phyloP scores from a whole-genome alignment of 1,139 yeast genomes.

The Protomyces macrosporus region DNA sequence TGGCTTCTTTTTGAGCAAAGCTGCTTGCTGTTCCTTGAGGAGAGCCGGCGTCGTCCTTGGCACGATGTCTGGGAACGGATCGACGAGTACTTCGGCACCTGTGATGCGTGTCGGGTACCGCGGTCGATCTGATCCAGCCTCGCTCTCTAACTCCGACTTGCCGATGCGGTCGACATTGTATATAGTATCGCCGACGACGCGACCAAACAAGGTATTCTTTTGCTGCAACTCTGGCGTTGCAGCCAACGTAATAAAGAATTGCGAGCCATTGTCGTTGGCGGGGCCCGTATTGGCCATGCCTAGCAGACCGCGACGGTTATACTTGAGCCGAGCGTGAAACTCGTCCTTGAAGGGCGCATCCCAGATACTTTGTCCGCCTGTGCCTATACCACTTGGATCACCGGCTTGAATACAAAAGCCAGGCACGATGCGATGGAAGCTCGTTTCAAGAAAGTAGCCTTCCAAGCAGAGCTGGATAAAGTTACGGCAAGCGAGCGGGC shows the following conservation, averaged over 20 bases:
- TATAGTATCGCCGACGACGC: conserved; percentile 55
- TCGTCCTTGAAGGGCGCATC: conserved; percentile 45
- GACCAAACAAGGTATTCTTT: conserved; percentile 56
- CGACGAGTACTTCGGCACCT: conserved; percentile 44
- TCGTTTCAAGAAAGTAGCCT: conserved; percentile 44
- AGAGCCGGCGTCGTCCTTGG: conserved; percentile 31
- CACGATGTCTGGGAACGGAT: conserved; percentile 50
- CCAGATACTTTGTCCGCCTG: conserved; percentile 37
- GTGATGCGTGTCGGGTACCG: conserved; percentile 50
- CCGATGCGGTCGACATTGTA: conserved; percentile 52
- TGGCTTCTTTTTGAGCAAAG: conserved; percentile 32
- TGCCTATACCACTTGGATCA: conserved; percentile 40
- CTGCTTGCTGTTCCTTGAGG: conserved; percentile 29
- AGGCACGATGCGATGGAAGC: conserved; percentile 44
- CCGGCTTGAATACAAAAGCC: conserved; percentile 45
- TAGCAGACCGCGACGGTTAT: conserved; percentile 52
- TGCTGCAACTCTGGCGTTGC: conserved; percentile 46
- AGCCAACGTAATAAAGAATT: conserved; percentile 53
- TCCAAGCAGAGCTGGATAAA: conserved; percentile 50
- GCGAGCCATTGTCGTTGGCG: conserved; percentile 42
- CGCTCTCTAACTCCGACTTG: conserved; percentile 45
- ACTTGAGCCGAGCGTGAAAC: conserved; percentile 52
- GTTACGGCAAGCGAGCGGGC: conserved; percentile 49
- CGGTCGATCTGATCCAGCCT: conserved; percentile 44
- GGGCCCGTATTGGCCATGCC: conserved; percentile 47